Base-by-base conservation (phyloP, 345 rosid species). In the Eucalyptus caleyi region DNA sequence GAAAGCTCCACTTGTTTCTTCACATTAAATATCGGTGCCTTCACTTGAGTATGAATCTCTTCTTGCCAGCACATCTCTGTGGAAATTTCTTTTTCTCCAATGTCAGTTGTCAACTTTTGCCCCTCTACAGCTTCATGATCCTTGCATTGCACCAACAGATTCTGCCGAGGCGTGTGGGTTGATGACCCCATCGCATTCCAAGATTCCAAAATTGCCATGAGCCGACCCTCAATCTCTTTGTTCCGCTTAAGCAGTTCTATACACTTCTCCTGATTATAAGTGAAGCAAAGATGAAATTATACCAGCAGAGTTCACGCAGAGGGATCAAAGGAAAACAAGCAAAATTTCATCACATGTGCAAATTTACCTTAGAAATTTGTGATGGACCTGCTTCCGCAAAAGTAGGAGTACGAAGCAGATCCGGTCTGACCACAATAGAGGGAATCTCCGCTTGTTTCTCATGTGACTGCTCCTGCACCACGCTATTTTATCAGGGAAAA, bases 291-390 rank as follows among this genome's bases (percentile, higher is more conserved):
- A 81, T 21, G 83, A 44, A 40, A 77, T 77, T 77, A 40, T 77
- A 77, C 53, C 15, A n/a, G 42, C 45, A 87, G 32, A 32, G 89
- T 34, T 32, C 53, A 49, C 54, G 11, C 49, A 87, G 85, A 62
- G 53, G 72, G 60, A 72, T 77, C 44, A 60, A 77, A 81, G 85
- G 47, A 40, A 37, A 77, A 77, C 47, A 42, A 60, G 42, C 9
- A 82, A 62, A 27, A 67, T 18, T 15, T 24, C n/a, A 50, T 30
- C 56, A n/a, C 50, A 19, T 16, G 16, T 53, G 26, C 44, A 80
- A 40, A 88, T 65, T 90, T 50, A 91, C 93, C 93, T 89, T 67
- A 42, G 87, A 69, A 82, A 72, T 50, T 89, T 40, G 69, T 88
- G 86, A 87, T 44, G 90, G 87, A 45, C 88, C 87, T 62, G 50